Evolutionary conservation across 441 rosid species (phyloP).

Genomic region (Rhodomyrtus psidioides): DNA sequence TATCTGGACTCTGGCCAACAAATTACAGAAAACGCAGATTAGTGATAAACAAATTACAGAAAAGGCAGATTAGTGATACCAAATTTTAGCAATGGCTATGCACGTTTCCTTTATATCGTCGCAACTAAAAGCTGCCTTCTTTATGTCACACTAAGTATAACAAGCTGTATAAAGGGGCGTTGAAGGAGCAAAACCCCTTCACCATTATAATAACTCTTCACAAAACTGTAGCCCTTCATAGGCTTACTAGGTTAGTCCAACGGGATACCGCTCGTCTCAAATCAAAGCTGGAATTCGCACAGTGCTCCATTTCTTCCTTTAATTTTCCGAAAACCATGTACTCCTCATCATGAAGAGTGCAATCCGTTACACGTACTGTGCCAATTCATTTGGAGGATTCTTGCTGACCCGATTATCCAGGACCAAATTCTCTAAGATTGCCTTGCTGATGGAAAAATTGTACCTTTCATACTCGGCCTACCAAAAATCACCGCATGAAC

Average conservation of each 20-base stretch:
- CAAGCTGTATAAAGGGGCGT: neutral
- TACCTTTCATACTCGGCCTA: neutral
- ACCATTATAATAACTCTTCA: neutral
- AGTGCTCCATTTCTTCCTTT: neutral
- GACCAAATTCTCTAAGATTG: neutral
- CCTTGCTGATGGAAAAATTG: neutral
- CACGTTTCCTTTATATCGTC: neutral
- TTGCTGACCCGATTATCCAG: neutral
- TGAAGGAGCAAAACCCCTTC: neutral
- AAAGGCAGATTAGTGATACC: neutral
- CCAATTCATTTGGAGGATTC: neutral
- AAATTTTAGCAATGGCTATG: neutral
- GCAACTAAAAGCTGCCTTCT: neutral
- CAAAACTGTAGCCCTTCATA: neutral
- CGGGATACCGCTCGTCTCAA: neutral
- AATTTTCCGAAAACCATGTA: neutral
- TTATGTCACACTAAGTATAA: neutral
- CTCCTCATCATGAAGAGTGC: neutral
- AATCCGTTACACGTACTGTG: neutral
- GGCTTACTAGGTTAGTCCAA: neutral
- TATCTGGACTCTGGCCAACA: neutral
- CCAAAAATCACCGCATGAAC: constrained; percentile 45
- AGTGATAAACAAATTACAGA: neutral
- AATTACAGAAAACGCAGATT: neutral
- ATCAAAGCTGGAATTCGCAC: neutral